phyloP scores from a whole-genome alignment of 371 early-diverging fungal genomes.

The Mortierella sp. region DNA sequence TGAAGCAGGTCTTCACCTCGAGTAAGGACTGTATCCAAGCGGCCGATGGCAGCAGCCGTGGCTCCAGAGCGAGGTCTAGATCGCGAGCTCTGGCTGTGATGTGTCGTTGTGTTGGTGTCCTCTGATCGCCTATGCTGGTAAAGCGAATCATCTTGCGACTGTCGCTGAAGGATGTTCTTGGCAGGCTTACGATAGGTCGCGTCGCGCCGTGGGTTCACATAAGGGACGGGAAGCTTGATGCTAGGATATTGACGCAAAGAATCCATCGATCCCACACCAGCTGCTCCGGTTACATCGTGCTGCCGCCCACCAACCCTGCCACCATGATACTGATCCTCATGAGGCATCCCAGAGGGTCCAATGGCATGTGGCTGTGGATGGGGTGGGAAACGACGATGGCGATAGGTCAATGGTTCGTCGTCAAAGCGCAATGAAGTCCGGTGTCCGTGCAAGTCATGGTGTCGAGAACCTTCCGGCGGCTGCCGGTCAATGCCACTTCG shows the following conservation, averaged over 20 bases:
- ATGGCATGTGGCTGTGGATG: neutral
- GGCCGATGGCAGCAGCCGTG: conserved; percentile 54
- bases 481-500: neutral
- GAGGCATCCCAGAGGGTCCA: neutral
- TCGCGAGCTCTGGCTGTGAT: conserved; percentile 22
- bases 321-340: neutral
- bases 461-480: neutral
- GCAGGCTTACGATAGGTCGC: neutral
- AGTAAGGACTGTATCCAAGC: conserved; percentile 36
- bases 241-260: neutral
- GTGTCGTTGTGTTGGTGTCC: conserved; percentile 12
- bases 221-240: conserved; percentile 16
- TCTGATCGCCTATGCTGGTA: conserved; percentile 13
- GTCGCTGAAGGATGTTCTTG: neutral
- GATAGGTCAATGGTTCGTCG: neutral
- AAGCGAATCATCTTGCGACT: conserved; percentile 13
- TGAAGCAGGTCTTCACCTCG: conserved; percentile 46
- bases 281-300: neutral
- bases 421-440: conserved; percentile 10
- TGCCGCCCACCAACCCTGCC: neutral
- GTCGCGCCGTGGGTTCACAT: neutral
- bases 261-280: neutral
- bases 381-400: neutral
- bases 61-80: conserved; percentile 52
- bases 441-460: neutral